Base-by-base conservation (phyloP, 805 yeast genomes). In the Hanseniaspora hatyaiensis region DNA sequence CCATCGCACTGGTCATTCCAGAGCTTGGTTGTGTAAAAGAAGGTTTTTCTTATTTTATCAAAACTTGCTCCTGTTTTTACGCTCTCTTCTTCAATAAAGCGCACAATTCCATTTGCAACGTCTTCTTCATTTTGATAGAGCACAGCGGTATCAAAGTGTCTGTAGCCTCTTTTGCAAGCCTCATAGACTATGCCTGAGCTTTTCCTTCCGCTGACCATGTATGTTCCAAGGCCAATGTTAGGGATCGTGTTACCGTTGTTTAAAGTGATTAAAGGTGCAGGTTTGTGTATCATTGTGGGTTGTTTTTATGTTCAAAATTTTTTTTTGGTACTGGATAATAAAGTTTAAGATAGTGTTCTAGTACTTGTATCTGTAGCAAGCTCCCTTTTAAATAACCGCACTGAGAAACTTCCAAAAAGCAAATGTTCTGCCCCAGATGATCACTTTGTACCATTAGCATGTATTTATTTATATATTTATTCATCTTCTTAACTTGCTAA, bases 131-230 rank as follows among this genome's bases (percentile, higher is more conserved):
- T 83, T 9, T 66, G 64, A 64, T 84, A 84, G n/a, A 62, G 61
- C 8, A 71, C 76, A 6, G 94, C 95, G 16, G 80, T 67, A 58
- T 84, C 92, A 50, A 83, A 65, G 56, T 80, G 89, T 54, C 92
- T 72, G 60, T 80, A 83, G 0, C 94, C 94, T 12, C 60, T 65
- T 28, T 68, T 62, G 50, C 83, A 68, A 1, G 88, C 92, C 26
- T 68, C 59, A 53, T 71, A 67, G 0, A 77, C 80, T 23, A 76
- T 56, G 0, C 66, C 62, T 3, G 60, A 50, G 1, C 79, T 67
- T 8, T 64, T 63, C 0, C 54, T 53, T 1, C 56, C 50, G 3
- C 75, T 67, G 3, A 75, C 54, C 24, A 63, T 55, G 61, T 72
- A 78, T 4, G 76, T 71, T 1, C 85, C 84, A 16, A 71, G 64